phyloP scores from a whole-genome alignment of 306 rosid species.

The Castanea mollissima region DNA sequence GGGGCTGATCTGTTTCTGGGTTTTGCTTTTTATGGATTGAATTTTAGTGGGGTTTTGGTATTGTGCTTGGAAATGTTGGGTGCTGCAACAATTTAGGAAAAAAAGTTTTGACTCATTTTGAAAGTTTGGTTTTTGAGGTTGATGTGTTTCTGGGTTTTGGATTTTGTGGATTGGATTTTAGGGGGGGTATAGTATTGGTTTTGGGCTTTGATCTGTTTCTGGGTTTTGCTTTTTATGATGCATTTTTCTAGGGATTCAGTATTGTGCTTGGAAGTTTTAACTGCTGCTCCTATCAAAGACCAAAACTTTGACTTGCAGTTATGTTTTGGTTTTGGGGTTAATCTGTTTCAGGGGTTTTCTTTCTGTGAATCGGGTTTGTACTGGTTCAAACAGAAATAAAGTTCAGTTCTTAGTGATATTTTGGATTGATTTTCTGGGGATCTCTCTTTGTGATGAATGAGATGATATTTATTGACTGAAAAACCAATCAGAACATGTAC shows the following conservation, averaged over 20 bases:
- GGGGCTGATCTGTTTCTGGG: not conserved
- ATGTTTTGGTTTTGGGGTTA: conserved; percentile 8
- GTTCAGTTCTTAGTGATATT: not conserved
- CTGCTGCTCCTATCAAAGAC: not conserved
- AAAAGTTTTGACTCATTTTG: not conserved
- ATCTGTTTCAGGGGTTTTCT: not conserved
- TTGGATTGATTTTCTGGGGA: not conserved
- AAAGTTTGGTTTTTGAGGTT: conserved; percentile 5
- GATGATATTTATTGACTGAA: no score
- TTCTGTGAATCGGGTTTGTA: not conserved
- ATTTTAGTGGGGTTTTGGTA: not conserved
- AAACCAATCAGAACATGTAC: no score
- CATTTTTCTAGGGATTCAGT: not conserved
- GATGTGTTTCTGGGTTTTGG: not conserved
- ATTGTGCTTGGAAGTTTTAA: not conserved
- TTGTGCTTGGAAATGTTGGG: not conserved
- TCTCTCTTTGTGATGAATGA: no score
- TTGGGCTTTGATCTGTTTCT: not conserved
- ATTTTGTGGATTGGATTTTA: not conserved
- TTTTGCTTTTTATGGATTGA: not conserved
- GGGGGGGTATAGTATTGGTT: not conserved
- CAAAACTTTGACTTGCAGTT: not conserved
- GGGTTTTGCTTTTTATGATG: not conserved
- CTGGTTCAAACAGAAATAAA: not conserved
- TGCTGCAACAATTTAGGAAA: not conserved